A percentile compares a stretch with the other conserved stretches of the same genome.
phyloP scores from a whole-genome alignment of 2,329 filamentous ascomycete genomes.

The Scytalidium sp. region DNA sequence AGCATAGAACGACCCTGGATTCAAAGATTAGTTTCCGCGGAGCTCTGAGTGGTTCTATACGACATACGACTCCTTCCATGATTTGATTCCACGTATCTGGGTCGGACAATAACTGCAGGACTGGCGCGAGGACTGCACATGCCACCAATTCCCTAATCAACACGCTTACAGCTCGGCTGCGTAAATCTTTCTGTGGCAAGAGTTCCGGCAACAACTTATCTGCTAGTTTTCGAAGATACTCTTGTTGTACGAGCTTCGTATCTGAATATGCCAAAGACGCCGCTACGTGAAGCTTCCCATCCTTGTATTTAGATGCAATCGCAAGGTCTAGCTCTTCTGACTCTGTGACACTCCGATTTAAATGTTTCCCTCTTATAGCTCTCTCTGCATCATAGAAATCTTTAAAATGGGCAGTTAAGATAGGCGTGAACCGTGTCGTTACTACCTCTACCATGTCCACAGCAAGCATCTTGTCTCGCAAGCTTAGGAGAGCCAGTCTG shows the following conservation, averaged over 20 bases:
- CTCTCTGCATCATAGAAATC: slow-evolving; percentile 91
- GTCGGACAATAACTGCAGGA: slow-evolving; percentile 78
- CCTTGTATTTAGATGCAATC: slow-evolving; percentile 89
- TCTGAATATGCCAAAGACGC: slow-evolving; percentile 81
- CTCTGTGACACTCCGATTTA: slow-evolving; percentile 89
- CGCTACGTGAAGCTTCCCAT: slow-evolving; percentile 84
- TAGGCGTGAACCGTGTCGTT: slow-evolving; percentile 79
- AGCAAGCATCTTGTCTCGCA: slow-evolving; percentile 69
- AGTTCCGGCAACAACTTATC: slow-evolving; percentile 70
- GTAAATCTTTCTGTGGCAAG: slow-evolving; percentile 69
- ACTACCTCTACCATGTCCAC: slow-evolving; percentile 82
- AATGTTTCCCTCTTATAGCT: slow-evolving; percentile 78
- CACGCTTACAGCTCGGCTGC: slow-evolving; percentile 76
- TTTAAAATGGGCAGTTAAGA: slow-evolving; percentile 82
- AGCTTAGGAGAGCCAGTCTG: slow-evolving; percentile 65
- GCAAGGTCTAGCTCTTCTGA: slow-evolving; percentile 94
- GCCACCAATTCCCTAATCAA: slow-evolving; percentile 87
- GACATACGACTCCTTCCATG: slow-evolving; percentile 73
- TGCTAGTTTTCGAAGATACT: slow-evolving; percentile 77
- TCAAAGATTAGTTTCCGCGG: slow-evolving; percentile 8
- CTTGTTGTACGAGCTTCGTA: slow-evolving; percentile 80
- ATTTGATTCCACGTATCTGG: slow-evolving; percentile 98
- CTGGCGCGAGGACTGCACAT: slow-evolving; percentile 82
- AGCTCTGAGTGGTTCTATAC: background rate
- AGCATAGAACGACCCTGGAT: slow-evolving; percentile 72